phyloP scores from a whole-genome alignment of 2,329 filamentous ascomycete species.

The Decorospora gaudefroyi region DNA sequence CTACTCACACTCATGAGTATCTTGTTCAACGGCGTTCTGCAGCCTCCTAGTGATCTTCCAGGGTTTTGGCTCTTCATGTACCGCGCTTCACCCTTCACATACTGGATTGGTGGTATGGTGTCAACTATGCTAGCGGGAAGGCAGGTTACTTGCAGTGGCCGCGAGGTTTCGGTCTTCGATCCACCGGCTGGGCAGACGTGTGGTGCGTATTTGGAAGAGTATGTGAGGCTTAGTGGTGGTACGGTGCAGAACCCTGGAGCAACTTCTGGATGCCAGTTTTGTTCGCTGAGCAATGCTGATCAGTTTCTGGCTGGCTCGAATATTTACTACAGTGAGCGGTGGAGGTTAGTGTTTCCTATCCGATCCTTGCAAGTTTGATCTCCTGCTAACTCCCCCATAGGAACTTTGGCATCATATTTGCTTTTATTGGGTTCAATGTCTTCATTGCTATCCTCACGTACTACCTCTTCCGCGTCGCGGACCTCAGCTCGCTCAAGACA shows the following conservation, averaged over 20 bases:
- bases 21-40: constrained; percentile 61
- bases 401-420: constrained; percentile 73
- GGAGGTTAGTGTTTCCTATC: constrained; percentile 51
- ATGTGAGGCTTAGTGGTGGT: constrained; percentile 47
- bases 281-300: constrained; percentile 53
- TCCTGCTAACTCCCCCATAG: neutral
- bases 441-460: constrained; percentile 63
- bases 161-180: constrained; percentile 51
- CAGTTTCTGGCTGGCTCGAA: constrained; percentile 52
- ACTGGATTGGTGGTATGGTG: constrained; percentile 56
- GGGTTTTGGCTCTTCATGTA: constrained; percentile 83
- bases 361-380: neutral
- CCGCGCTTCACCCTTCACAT: constrained; percentile 68
- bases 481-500: constrained; percentile 20
- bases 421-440: constrained; percentile 68
- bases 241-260: constrained; percentile 52
- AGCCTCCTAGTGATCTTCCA: constrained; percentile 62
- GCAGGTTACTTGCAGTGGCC: constrained; percentile 53
- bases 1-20: constrained; percentile 62
- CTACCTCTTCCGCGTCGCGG: constrained; percentile 49
- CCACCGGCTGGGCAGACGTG: constrained; percentile 51
- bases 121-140: constrained; percentile 51
- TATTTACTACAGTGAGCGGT: constrained; percentile 57
- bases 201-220: constrained; percentile 52
- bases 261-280: constrained; percentile 57